These are phyloP conservation scores for Hansfordia pulvinata DNA, from an alignment of 2,329 filamentous ascomycete genomes.

Conservation along the genomic window DNA sequence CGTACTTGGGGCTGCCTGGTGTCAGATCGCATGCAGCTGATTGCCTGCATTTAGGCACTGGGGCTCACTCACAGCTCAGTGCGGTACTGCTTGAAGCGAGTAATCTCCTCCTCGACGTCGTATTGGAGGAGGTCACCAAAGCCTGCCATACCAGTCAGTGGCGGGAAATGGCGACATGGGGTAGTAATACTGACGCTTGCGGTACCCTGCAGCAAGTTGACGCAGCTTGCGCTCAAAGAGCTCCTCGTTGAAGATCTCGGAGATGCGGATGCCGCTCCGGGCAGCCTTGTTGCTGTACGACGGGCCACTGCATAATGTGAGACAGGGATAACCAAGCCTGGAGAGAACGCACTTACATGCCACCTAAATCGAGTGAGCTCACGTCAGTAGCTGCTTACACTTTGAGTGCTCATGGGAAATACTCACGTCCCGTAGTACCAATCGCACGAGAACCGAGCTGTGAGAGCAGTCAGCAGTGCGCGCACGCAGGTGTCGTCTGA, in stretches of 20 bases:
- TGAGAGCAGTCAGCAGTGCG: not conserved
- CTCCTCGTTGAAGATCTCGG: conserved; percentile 53
- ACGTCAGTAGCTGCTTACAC: conserved; percentile 9
- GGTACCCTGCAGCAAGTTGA: conserved; percentile 44
- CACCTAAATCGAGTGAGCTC: conserved; percentile 5
- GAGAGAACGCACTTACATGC: not conserved
- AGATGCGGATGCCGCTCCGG: conserved; percentile 51
- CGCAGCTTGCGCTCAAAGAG: conserved; percentile 55
- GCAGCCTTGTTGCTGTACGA: conserved; percentile 41
- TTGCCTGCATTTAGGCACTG: conserved; percentile 48
- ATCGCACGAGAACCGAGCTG: conserved; percentile 15
- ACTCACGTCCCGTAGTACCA: conserved; percentile 24
- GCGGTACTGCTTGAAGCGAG: conserved; percentile 43
- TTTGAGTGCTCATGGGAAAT: conserved; percentile 13
- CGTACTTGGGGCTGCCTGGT: conserved; percentile 38
- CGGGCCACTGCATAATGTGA: conserved; percentile 22
- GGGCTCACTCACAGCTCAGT: conserved; percentile 43
- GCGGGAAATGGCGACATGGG: not conserved
- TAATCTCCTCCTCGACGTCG: conserved; percentile 58
- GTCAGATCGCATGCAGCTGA: too few relatives aligned
- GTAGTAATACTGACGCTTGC: conserved; percentile 32
- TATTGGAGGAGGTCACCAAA: conserved; percentile 52
- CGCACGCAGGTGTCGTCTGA: conserved; percentile 24
- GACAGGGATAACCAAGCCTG: not conserved
- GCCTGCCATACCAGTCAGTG: too few relatives aligned